A percentile compares a stretch with the other conserved stretches of the same genome.
Evolutionary conservation across 192 early-diverging fungal species (phyloP).

Genomic region (Rhizophlyctis rosea): DNA sequence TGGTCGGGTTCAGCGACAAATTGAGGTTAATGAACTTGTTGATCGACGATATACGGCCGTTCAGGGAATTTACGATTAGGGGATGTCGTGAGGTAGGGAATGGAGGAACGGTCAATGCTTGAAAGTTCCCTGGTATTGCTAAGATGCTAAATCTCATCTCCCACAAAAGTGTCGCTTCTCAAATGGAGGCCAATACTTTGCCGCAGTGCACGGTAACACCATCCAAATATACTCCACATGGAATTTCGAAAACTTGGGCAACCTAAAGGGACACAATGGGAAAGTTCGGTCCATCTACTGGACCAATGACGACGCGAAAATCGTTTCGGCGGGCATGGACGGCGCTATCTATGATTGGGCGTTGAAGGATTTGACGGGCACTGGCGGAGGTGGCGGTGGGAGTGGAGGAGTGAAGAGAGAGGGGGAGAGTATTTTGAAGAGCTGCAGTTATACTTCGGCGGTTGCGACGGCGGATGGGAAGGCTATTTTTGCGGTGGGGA

Average conservation of each 20-base stretch:
- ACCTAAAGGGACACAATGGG: conserved; percentile 61
- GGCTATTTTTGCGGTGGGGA: conserved; percentile 55
- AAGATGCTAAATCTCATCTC: too few relatives aligned
- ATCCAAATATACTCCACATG: conserved; percentile 64
- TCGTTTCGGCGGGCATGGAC: conserved; percentile 57
- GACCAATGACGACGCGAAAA: conserved; percentile 52
- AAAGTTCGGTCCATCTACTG: conserved; percentile 56
- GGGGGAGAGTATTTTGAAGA: conserved; percentile 57
- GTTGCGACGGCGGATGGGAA: conserved; percentile 48
- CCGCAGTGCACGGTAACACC: conserved; percentile 55
- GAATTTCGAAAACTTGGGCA: conserved; percentile 56
- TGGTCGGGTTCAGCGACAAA: conserved; percentile 63
- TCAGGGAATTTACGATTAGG: conserved; percentile 57
- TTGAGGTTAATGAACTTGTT: conserved; percentile 59
- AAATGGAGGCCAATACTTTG: conserved; percentile 62
- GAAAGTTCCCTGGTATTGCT: conserved; percentile 6
- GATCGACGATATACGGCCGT: conserved; percentile 58
- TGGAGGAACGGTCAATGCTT: neutral
- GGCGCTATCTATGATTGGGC: conserved; percentile 63
- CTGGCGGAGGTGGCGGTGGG: conserved; percentile 25
- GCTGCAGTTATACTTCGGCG: conserved; percentile 54
- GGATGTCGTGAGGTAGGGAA: conserved; percentile 53
- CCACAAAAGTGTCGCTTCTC: conserved; percentile 49
- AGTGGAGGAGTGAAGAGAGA: conserved; percentile 48
- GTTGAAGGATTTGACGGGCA: conserved; percentile 44